phyloP scores from a whole-genome alignment of 305 asterid genomes.

The Striga hermonthica region DNA sequence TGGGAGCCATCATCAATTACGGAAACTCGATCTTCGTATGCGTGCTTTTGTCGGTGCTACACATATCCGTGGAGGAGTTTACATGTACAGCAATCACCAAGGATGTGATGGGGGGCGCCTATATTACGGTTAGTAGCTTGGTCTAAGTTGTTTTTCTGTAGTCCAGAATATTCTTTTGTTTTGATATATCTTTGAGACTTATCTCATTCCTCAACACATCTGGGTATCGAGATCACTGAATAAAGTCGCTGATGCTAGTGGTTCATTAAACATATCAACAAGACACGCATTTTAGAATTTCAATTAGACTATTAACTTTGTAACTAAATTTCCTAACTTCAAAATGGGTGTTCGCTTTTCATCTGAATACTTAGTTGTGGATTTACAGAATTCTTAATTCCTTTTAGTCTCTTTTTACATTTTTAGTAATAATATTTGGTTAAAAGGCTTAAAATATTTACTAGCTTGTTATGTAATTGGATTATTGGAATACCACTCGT shows the following conservation, averaged over 20 bases:
- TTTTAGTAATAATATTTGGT: conserved; percentile 13
- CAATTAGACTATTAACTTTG: not conserved
- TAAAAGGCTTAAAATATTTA: not conserved
- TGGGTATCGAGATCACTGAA: not conserved
- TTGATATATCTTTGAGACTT: conserved; percentile 1
- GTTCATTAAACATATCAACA: conserved; percentile 5
- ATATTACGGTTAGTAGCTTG: conserved; percentile 64
- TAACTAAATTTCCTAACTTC: conserved; percentile 22
- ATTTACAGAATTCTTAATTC: too few species aligned
- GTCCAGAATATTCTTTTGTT: conserved; percentile 3
- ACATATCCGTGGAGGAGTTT: conserved; percentile 95
- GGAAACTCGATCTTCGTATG: conserved; percentile 90
- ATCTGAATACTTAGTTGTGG: too few species aligned
- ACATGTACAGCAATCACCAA: conserved; percentile 93
- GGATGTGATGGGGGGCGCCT: conserved; percentile 99
- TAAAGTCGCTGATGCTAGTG: conserved; percentile 15
- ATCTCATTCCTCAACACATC: conserved; percentile 20
- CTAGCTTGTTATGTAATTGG: not conserved
- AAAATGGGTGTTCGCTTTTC: not conserved
- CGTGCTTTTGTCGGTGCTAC: conserved; percentile 95
- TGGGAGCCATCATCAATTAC: conserved; percentile 96
- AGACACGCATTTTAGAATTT: not conserved
- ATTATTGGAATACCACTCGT: not conserved
- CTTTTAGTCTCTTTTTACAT: not conserved
- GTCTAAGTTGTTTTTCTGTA: conserved; percentile 15